A percentile compares a stretch with the other conserved stretches of the same genome.
These are phyloP conservation scores for Lipomyces mesembrius DNA, from an alignment of 805 yeast genomes.

Conservation along the genomic window DNA sequence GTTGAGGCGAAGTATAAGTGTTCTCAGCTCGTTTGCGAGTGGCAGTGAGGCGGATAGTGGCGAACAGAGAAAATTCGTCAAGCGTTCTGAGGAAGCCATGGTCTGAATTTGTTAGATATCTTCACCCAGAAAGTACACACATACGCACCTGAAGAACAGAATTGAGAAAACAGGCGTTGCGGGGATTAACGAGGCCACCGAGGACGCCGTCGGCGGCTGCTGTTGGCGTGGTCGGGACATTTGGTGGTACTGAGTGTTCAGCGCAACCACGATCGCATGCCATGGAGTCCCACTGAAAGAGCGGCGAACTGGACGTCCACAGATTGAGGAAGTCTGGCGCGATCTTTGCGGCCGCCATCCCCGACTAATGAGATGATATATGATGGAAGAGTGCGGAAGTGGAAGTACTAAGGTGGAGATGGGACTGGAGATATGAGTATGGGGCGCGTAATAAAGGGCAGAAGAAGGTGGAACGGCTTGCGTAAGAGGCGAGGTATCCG, in stretches of 20 bases:
- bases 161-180: constrained; percentile 94
- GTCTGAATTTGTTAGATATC: background rate
- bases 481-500: background rate
- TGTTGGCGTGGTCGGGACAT: background rate
- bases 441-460: background rate
- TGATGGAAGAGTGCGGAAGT: background rate
- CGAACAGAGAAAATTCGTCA: constrained; percentile 4
- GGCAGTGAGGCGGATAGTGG: background rate
- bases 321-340: constrained; percentile 17
- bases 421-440: background rate
- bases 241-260: background rate
- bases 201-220: constrained; percentile 6
- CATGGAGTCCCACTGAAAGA: background rate
- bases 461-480: background rate
- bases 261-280: background rate
- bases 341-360: constrained; percentile 1
- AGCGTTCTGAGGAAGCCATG: constrained; percentile 5
- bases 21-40: constrained; percentile 1
- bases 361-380: background rate
- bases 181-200: constrained; percentile 87
- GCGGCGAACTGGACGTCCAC: constrained; percentile 9
- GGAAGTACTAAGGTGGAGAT: background rate
- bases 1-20: constrained; percentile 10
- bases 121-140: background rate
- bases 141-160: constrained; percentile 65